phyloP scores from a whole-genome alignment of 1,139 yeast genomes.

The Sugiyamaella neomexicana region DNA sequence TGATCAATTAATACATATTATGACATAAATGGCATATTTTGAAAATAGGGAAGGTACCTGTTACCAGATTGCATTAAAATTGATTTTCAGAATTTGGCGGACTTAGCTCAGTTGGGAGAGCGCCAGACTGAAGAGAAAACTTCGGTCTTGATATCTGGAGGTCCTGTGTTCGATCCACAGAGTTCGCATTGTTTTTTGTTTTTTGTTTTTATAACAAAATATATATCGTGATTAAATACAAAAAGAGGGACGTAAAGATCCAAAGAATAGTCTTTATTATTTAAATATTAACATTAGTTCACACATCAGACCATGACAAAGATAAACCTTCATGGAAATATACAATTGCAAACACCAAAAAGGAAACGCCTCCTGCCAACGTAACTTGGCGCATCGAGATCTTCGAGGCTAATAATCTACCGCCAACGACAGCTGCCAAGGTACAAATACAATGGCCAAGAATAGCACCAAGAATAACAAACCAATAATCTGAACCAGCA shows the following conservation, averaged over 20 bases:
- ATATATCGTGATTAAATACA: not conserved
- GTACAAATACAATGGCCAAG: constrained; percentile 92
- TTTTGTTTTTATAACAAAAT: too few relatives aligned
- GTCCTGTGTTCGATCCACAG: constrained; percentile 34
- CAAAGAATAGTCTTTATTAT: not conserved
- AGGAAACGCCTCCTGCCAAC: constrained; percentile 84
- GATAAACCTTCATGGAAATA: constrained; percentile 50
- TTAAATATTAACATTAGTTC: not conserved
- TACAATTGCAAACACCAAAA: constrained; percentile 75
- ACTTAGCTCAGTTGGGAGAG: constrained; percentile 87
- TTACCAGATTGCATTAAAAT: too few relatives aligned
- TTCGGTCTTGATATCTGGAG: constrained; percentile 28
- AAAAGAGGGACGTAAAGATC: not conserved
- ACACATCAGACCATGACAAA: constrained; percentile 16
- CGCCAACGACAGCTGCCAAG: constrained; percentile 89
- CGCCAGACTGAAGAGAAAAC: constrained; percentile 71
- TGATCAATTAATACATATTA: too few relatives aligned
- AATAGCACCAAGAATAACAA: constrained; percentile 84
- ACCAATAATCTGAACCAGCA: constrained; percentile 92
- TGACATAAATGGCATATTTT: too few relatives aligned
- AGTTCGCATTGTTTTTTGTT: constrained; percentile 24
- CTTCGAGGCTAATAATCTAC: constrained; percentile 82
- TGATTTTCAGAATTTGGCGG: constrained; percentile 43
- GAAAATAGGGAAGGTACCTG: too few relatives aligned
- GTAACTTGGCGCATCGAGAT: constrained; percentile 92